A percentile compares a stretch with the other conserved stretches of the same genome.
Evolutionary conservation across 345 rosid species (phyloP).

Genomic region (Microthlaspi erraticum): DNA sequence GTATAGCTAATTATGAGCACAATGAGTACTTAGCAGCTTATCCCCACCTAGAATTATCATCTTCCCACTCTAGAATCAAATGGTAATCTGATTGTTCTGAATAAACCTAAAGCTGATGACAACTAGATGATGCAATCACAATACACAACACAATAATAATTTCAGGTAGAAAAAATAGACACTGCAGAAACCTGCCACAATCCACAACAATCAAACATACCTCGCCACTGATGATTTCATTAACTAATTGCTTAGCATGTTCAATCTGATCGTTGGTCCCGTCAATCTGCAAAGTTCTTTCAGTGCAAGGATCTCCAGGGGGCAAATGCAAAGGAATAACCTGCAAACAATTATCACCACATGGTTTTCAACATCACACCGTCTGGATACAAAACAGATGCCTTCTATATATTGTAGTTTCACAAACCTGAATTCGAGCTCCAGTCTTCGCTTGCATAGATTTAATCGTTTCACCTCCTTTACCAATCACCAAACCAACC

Average conservation of each 20-base stretch:
- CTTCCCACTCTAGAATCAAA: neutral
- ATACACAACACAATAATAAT: constrained; percentile 32
- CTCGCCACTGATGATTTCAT: constrained; percentile 92
- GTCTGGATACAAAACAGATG: neutral
- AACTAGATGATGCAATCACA: constrained; percentile 19
- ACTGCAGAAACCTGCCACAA: constrained; percentile 41
- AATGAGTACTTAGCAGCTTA: constrained; percentile 18
- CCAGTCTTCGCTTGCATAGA: constrained; percentile 91
- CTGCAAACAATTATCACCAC: constrained; percentile 45
- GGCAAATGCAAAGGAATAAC: constrained; percentile 97
- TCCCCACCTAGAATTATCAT: neutral
- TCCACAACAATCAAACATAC: constrained; percentile 60
- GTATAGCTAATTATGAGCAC: constrained; percentile 14
- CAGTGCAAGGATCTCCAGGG: constrained; percentile 91
- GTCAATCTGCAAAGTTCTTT: constrained; percentile 86
- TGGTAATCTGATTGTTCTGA: neutral
- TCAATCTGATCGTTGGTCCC: constrained; percentile 92
- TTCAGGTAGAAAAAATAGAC: constrained; percentile 19
- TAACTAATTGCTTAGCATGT: constrained; percentile 84
- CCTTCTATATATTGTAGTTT: neutral
- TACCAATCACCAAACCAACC: constrained; percentile 99
- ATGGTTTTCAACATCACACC: neutral
- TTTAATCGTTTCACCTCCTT: constrained; percentile 99
- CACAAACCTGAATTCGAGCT: constrained; percentile 95
- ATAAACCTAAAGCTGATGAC: constrained; percentile 13